These are phyloP conservation scores for Gossypium trilobum DNA, from an alignment of 441 rosid species.

Conservation along the genomic window DNA sequence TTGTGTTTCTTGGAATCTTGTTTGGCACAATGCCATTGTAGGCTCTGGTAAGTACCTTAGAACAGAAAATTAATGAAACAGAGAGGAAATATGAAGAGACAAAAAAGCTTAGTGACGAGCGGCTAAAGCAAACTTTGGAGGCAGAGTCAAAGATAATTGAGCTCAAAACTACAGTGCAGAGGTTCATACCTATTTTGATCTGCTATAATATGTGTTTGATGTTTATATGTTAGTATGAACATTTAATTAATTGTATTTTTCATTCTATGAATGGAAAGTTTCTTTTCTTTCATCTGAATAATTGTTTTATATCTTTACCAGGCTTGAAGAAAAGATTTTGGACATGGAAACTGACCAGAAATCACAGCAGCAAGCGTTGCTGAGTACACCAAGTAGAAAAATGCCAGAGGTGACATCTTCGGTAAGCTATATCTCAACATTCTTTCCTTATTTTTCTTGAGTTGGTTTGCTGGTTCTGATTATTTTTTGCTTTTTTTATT, in stretches of 20 bases:
- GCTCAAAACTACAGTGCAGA: conserved; percentile 71
- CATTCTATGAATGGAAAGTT: conserved; percentile 11
- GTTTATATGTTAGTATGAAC: conserved; percentile 11
- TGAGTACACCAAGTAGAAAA: conserved; percentile 35
- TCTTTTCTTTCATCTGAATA: conserved; percentile 9
- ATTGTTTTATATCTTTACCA: conserved; percentile 24
- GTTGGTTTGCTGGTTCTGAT: conserved; percentile 6
- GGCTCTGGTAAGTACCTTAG: conserved; percentile 70
- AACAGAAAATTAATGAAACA: conserved; percentile 69
- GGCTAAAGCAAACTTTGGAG: conserved; percentile 58
- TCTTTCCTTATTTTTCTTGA: not conserved
- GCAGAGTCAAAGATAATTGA: conserved; percentile 79
- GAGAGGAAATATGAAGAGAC: conserved; percentile 77
- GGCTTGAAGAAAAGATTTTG: conserved; percentile 77
- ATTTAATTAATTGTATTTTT: conserved; percentile 6
- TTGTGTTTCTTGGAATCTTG: conserved; percentile 10
- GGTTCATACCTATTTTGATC: conserved; percentile 32
- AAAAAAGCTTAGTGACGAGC: conserved; percentile 71
- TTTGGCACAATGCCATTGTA: conserved; percentile 24
- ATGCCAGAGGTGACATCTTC: conserved; percentile 37
- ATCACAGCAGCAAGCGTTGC: conserved; percentile 50
- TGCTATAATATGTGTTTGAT: not conserved
- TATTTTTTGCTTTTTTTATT: conserved; percentile 19
- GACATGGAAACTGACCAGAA: conserved; percentile 69
- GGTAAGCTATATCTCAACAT: conserved; percentile 31